phyloP scores from a whole-genome alignment of 768 basidiomycete genomes.

The Podaxis carcinomalis region DNA sequence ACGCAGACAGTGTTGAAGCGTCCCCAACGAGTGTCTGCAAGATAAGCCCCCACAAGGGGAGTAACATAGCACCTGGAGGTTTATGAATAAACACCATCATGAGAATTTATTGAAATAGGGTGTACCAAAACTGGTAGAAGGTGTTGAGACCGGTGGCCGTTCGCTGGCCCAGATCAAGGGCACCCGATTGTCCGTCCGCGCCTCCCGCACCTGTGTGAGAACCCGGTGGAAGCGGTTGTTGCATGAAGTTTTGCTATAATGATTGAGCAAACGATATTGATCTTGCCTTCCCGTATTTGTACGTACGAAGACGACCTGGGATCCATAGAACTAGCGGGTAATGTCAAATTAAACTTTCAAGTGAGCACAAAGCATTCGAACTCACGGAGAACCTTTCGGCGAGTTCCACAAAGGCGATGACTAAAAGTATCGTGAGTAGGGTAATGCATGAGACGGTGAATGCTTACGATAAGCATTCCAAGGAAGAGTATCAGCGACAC shows the following conservation, averaged over 20 bases:
- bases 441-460: not conserved
- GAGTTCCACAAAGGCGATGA: slow-evolving; percentile 64
- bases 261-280: not conserved
- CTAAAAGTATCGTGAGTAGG: slow-evolving; percentile 23
- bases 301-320: slow-evolving; percentile 46
- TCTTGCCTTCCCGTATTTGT: not conserved
- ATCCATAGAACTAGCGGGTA: slow-evolving; percentile 35
- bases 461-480: slow-evolving; percentile 51
- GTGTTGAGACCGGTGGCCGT: slow-evolving; percentile 68
- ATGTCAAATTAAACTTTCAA: not conserved
- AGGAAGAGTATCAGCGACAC: slow-evolving; percentile 55
- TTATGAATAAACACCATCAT: slow-evolving; percentile 7
- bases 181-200: slow-evolving; percentile 54
- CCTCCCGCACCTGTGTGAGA: slow-evolving; percentile 65
- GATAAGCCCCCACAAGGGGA: slow-evolving; percentile 59
- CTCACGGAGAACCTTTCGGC: slow-evolving; percentile 72
- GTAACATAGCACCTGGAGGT: slow-evolving; percentile 47
- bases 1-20: slow-evolving; percentile 65
- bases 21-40: slow-evolving; percentile 65
- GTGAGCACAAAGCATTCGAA: not conserved
- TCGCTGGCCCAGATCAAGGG: slow-evolving; percentile 61
- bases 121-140: slow-evolving; percentile 67
- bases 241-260: slow-evolving; percentile 67
- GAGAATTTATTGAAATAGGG: not conserved
- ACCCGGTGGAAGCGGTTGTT: slow-evolving; percentile 59